phyloP scores from a whole-genome alignment of 2,329 filamentous ascomycete species.

The Tolypocladium tropicale region DNA sequence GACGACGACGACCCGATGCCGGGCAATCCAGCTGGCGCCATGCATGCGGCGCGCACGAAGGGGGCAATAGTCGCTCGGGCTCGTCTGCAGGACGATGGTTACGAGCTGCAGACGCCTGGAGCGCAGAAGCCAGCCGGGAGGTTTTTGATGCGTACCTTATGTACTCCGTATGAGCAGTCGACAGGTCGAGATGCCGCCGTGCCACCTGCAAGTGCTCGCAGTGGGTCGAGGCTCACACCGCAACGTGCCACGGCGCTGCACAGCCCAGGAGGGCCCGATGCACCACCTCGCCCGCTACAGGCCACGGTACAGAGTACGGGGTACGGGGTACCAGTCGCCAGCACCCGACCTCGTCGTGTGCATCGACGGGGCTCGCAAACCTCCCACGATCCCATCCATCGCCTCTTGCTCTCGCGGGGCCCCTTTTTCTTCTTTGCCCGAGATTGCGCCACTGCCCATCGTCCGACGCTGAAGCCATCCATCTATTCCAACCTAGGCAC shows the following conservation, averaged over 20 bases:
- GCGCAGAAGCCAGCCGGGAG: background rate
- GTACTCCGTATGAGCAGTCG: too few relatives aligned
- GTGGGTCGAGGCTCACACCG: background rate
- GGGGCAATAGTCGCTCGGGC: background rate
- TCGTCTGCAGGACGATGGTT: background rate
- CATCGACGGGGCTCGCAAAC: background rate
- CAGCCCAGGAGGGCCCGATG: background rate
- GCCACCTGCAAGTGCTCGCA: too few relatives aligned
- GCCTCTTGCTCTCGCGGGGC: too few relatives aligned
- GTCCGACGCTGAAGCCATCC: background rate
- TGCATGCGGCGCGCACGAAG: background rate
- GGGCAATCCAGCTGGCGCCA: background rate
- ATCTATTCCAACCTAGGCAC: background rate
- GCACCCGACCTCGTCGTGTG: too few relatives aligned
- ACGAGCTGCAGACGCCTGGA: background rate
- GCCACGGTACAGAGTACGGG: too few relatives aligned
- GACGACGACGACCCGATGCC: background rate
- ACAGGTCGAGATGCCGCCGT: background rate
- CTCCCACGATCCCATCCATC: background rate
- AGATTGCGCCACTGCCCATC: background rate
- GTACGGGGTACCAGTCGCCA: too few relatives aligned
- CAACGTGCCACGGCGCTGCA: constrained; percentile 1
- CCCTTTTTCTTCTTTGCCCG: too few relatives aligned
- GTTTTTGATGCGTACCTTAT: too few relatives aligned
- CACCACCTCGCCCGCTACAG: too few relatives aligned